Percentiles rank a stretch among this genome's conserved stretches.
These are phyloP conservation scores for Elongisporangium prolatum DNA, from an alignment of 352 stramenopile species.

Conservation along the genomic window DNA sequence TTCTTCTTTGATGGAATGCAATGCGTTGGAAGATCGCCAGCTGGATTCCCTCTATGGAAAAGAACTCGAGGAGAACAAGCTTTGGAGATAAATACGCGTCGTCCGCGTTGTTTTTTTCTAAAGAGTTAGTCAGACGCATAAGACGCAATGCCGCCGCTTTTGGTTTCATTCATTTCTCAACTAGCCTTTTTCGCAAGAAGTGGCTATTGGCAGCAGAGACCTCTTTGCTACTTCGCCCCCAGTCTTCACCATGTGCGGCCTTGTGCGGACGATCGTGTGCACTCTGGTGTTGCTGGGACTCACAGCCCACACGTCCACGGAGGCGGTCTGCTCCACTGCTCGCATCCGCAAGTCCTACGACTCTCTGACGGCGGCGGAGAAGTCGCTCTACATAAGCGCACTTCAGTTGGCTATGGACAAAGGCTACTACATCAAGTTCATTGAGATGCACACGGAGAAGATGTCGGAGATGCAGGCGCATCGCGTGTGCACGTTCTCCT, in stretches of 20 bases:
- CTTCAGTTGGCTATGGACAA: slow-evolving; percentile 74
- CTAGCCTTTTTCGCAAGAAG: not conserved
- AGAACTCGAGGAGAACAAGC: not conserved
- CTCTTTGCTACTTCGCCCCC: not conserved
- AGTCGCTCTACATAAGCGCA: slow-evolving; percentile 69
- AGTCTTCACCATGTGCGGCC: not conserved
- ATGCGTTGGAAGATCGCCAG: not conserved
- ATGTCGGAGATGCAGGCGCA: slow-evolving; percentile 34
- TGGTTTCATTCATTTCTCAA: not conserved
- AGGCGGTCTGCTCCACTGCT: slow-evolving; percentile 14
- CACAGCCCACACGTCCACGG: not conserved
- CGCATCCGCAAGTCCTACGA: slow-evolving; percentile 82
- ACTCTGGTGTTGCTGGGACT: not conserved
- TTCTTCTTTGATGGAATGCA: slow-evolving; percentile 1
- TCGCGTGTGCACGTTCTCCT: slow-evolving; percentile 38
- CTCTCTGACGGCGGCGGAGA: slow-evolving; percentile 43
- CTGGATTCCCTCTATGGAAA: not conserved
- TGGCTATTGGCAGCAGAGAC: not conserved
- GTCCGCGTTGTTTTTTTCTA: not conserved
- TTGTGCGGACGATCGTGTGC: not conserved
- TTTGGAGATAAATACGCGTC: not conserved
- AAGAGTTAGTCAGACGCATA: not conserved
- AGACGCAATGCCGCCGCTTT: not conserved
- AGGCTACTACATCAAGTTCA: slow-evolving; percentile 76
- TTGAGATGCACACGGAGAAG: slow-evolving; percentile 38